Conservation (phyloP, 352 stramenopile genomes). For the Globisporangium spiculum region DNA sequence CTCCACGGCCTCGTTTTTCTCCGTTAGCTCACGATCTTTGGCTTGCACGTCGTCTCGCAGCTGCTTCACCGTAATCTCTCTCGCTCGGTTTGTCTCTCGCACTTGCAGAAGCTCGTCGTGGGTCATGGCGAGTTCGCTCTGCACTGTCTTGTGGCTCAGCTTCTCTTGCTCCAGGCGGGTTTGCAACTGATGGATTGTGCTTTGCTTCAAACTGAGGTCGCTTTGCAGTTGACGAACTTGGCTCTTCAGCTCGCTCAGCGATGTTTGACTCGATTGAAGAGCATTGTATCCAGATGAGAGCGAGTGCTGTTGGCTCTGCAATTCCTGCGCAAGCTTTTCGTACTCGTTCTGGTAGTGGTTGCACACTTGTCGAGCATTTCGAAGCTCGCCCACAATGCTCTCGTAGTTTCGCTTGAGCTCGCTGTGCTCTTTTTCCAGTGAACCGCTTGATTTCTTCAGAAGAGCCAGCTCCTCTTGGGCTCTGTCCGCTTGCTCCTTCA, state of each 20-base stretch:
- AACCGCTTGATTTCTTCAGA: constrained; percentile 28
- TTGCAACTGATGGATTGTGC: constrained; percentile 49
- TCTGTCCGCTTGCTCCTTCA: constrained; percentile 51
- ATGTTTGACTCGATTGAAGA: constrained; percentile 52
- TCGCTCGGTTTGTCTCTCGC: constrained; percentile 46
- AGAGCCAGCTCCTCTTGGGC: constrained; percentile 40
- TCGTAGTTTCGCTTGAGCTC: constrained; percentile 61
- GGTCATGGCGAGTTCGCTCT: constrained; percentile 53
- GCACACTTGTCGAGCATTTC: constrained; percentile 52
- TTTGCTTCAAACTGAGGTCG: constrained; percentile 54
- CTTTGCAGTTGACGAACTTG: constrained; percentile 66
- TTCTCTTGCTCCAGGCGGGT: constrained; percentile 71
- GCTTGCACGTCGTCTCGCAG: constrained; percentile 53
- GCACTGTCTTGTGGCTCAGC: constrained; percentile 41
- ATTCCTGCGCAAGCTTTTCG: constrained; percentile 65
- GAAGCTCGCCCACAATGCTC: constrained; percentile 44
- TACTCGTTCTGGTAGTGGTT: constrained; percentile 77
- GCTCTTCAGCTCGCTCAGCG: constrained; percentile 51
- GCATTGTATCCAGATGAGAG: constrained; percentile 49
- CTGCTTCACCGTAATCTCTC: constrained; percentile 56
- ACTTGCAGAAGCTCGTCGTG: constrained; percentile 61
- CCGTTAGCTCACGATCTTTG: constrained; percentile 54
- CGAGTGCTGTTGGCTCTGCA: constrained; percentile 57
- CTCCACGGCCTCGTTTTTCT: constrained; percentile 62
- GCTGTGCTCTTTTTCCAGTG: constrained; percentile 47